Conservation (phyloP, 2,329 filamentous ascomycete species). For the Biscogniauxia mediterranea region DNA sequence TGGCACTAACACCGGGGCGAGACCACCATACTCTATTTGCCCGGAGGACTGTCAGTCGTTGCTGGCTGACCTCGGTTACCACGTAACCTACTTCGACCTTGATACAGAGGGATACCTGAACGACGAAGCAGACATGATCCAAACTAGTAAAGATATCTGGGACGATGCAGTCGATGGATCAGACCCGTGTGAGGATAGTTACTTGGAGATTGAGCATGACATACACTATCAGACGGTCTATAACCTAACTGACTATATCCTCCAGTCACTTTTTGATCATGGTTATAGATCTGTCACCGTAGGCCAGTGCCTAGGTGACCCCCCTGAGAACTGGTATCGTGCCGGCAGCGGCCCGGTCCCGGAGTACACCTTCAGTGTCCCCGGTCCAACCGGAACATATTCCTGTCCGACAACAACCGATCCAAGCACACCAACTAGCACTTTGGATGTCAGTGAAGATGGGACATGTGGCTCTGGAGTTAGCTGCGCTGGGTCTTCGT, state of each 20-base stretch:
- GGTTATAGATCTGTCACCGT: slow-evolving; percentile 51
- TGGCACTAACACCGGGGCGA: slow-evolving; percentile 7
- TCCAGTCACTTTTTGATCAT: slow-evolving; percentile 39
- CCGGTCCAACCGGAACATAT: slow-evolving; percentile 29
- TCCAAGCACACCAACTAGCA: slow-evolving; percentile 20
- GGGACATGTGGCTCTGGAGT: slow-evolving; percentile 26
- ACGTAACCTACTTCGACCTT: slow-evolving; percentile 32
- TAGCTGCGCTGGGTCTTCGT: slow-evolving; percentile 29
- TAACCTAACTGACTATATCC: slow-evolving; percentile 45
- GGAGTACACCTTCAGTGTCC: slow-evolving; percentile 26
- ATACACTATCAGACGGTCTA: slow-evolving; percentile 47
- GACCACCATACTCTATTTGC: slow-evolving; percentile 34
- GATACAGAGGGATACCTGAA: slow-evolving; percentile 35
- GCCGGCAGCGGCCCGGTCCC: slow-evolving; percentile 27
- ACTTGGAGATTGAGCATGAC: slow-evolving; percentile 44
- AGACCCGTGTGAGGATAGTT: slow-evolving; percentile 29
- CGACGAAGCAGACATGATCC: slow-evolving; percentile 33
- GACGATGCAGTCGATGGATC: slow-evolving; percentile 33
- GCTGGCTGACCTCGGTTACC: slow-evolving; percentile 31
- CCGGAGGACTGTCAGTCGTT: slow-evolving; percentile 26
- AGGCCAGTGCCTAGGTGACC: slow-evolving; percentile 54
- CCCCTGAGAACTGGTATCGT: slow-evolving; percentile 53
- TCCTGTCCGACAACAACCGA: slow-evolving; percentile 13
- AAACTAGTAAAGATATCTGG: slow-evolving; percentile 37
- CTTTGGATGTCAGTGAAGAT: slow-evolving; percentile 26